These are phyloP conservation scores for Clonostachys sp. DNA, from an alignment of 2,329 filamentous ascomycete genomes.

Conservation along the genomic window DNA sequence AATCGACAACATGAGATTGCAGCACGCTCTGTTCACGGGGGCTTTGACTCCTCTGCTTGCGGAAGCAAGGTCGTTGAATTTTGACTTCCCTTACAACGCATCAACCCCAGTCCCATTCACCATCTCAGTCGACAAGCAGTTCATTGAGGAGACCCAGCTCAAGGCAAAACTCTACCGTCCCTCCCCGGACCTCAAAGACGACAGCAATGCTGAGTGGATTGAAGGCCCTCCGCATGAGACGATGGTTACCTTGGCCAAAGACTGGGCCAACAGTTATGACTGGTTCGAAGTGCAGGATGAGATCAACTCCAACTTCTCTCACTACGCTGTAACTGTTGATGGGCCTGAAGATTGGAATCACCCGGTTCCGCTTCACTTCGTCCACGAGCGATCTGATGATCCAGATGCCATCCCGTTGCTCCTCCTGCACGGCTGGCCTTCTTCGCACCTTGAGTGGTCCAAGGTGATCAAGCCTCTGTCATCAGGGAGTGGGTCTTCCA, in stretches of 20 bases:
- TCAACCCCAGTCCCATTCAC: not conserved
- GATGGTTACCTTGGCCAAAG: conserved; percentile 1
- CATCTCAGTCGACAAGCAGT: conserved; percentile 1
- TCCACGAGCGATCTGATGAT: conserved; percentile 4
- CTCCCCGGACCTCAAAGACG: not conserved
- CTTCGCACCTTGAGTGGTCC: conserved; percentile 1
- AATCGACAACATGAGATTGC: too few relatives aligned
- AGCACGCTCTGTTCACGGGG: too few relatives aligned
- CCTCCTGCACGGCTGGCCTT: conserved; percentile 7
- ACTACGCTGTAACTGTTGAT: conserved; percentile 2
- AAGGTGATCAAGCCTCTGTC: conserved; percentile 1
- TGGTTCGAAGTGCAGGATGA: conserved; percentile 1
- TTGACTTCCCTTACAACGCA: conserved; percentile 1
- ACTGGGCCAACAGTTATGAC: conserved; percentile 5
- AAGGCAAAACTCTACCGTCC: conserved; percentile 2
- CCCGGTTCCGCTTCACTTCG: conserved; percentile 2
- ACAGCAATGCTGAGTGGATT: conserved; percentile 1
- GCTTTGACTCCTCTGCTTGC: too few relatives aligned
- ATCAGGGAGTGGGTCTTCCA: not conserved
- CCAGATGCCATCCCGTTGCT: conserved; percentile 4
- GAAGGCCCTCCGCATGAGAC: conserved; percentile 2
- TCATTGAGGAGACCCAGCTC: not conserved
- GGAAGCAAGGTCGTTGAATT: not conserved
- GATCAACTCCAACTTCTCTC: conserved; percentile 3
- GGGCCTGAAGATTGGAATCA: not conserved